Conservation (phyloP, 2,329 filamentous ascomycete genomes). For the Sporothrix curviconia region DNA sequence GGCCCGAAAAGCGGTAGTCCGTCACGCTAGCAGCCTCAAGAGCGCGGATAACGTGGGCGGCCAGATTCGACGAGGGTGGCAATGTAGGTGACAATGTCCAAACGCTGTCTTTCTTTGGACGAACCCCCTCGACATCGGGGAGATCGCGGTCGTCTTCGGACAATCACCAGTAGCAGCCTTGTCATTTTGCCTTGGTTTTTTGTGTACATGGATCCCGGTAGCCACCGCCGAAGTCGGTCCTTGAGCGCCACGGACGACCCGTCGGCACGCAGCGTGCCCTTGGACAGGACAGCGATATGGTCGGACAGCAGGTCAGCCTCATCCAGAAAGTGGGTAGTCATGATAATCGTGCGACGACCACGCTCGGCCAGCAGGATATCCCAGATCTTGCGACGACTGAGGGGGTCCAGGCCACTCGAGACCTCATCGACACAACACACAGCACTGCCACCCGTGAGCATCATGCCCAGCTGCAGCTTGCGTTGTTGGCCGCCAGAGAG, state of each 20-base stretch:
- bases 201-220: slow-evolving; percentile 74
- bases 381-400: slow-evolving; percentile 86
- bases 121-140: slow-evolving; percentile 49
- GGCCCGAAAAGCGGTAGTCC: slow-evolving; percentile 80
- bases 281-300: slow-evolving; percentile 80
- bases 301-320: slow-evolving; percentile 87
- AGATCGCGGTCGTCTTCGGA: slow-evolving; percentile 24
- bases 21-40: slow-evolving; percentile 61
- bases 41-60: slow-evolving; percentile 62
- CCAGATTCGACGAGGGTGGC: slow-evolving; percentile 62
- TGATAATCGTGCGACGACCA: slow-evolving; percentile 70
- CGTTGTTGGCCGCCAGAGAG: slow-evolving; percentile 87
- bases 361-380: slow-evolving; percentile 84
- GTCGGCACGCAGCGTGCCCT: slow-evolving; percentile 71
- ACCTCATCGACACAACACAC: slow-evolving; percentile 92
- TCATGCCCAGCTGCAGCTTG: slow-evolving; percentile 88
- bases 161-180: slow-evolving; percentile 32
- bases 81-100: slow-evolving; percentile 67
- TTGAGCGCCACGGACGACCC: slow-evolving; percentile 85
- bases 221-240: slow-evolving; percentile 69
- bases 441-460: slow-evolving; percentile 83
- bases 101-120: slow-evolving; percentile 54
- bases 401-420: slow-evolving; percentile 77
- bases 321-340: slow-evolving; percentile 91
- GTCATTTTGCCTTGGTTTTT: slow-evolving; percentile 40